Evolutionary conservation across 108 stramenopile species (phyloP), one percentile per base, ranked within the genome.

Genomic region (Nannochloropsis gaditana): DNA sequence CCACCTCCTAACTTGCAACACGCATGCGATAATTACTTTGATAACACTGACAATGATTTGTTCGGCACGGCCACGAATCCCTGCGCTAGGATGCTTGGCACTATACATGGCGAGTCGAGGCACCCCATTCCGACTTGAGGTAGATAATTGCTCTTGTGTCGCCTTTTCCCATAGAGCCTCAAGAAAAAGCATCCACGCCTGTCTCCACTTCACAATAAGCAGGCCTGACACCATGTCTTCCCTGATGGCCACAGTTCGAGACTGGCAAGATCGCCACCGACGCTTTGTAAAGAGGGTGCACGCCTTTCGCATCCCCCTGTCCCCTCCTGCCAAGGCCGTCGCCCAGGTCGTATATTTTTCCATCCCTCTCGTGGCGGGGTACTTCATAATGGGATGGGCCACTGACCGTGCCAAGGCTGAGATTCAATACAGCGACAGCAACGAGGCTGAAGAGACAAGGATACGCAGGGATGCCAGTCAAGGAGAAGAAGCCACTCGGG

Each of bases 351-450:
- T 73, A n/a, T 73, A 73, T 3, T 73, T 73, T n/a, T 73, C 59
- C 8, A n/a, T 73, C 19, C 59, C 59, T 15, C 19, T 73, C 59
- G 59, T 73, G 59, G 59, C 59, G 2, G 59, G 59, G 19, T 73
- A 73, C 59, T 73, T 73, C 0, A 73, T 73, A 15, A 73, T 73
- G 59, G 59, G 59, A 15, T 73, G 59, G 59, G 59, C 59, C 59
- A 73, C 59, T 4, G 59, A 73, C 59, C 59, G 59, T n/a, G 59
- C 59, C 59, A 73, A 73, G 59, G 59, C 59, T 3, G 59, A 73
- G 6, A 73, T 73, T 73, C 59, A 73, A 73, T 73, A 73, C 59
- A 73, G 59, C 59, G 59, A 73, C 59, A 8, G n/a, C 59, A n/a
- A 73, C 59, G 59, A 73, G 4, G 59, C 59, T 3, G n/a, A n/a